Evolutionary conservation across 495 filamentous ascomycete genomes (phyloP), one percentile per base, ranked within the genome.

Genomic region (Talaromyces nanjingensis): DNA sequence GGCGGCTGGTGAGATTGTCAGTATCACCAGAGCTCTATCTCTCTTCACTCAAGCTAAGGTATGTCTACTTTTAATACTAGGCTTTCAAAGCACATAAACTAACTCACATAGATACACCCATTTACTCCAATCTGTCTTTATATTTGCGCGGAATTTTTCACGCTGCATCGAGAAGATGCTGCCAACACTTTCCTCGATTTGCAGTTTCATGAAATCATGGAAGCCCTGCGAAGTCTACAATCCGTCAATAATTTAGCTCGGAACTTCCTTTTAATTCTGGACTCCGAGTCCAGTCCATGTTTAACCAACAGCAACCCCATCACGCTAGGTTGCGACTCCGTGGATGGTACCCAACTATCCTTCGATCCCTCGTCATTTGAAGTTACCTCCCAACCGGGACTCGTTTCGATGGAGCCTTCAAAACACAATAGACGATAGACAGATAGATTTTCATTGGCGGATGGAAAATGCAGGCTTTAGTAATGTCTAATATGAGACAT

Each of bases 41-140:
- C 70, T 79, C 22, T 70, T 81, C 8, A 74, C 73, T 14, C 79
- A 71, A 63, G 76, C 77, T 59, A 73, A 67, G 63, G 71, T 69
- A 67, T 22, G 49, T 12, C 33, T 45, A 34, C n/a, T 31, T 6
- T 66, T 53, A n/a, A 45, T 45, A 5, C 6, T 7, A 5, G n/a
- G 9, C 1, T 6, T 11, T 18, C 6, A 45, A 45, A 6, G 42
- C 42, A 45, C n/a, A 11, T 18, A 18, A 0, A 45, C n/a, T 59
- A 8, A 45, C 31, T 24, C 5, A 24, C 27, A 37, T 42, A 67
- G 65, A 62, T 67, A 20, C 65, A 67, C 53, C 65, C 65, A 6
- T 67, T 67, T 25, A 67, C 47, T 1, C 65, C 65, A 6, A 60
- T 67, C 14, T 55, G 64, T 27, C 64, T 67, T 18, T 67, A 52